Percentiles rank a stretch among this genome's conserved stretches.
These are phyloP conservation scores for Boletus semigastroideus DNA, from an alignment of 1,284 basidiomycete species.

Conservation along the genomic window DNA sequence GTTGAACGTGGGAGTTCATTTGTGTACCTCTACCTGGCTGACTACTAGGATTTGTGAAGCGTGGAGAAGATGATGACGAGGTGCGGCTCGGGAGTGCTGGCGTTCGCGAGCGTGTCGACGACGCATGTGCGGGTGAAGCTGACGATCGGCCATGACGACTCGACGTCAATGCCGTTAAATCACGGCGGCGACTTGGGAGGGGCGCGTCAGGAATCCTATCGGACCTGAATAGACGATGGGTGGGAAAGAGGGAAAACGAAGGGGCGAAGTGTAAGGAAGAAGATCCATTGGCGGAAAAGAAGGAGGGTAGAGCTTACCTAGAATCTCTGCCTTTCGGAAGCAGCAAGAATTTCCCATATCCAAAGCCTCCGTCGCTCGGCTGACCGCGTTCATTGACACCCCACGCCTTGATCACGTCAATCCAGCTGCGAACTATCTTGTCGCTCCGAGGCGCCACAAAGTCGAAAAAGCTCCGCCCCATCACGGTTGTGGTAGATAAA, in stretches of 20 bases:
- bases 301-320: slow-evolving; percentile 32
- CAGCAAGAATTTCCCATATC: slow-evolving; percentile 67
- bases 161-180: slow-evolving; percentile 16
- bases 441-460: slow-evolving; percentile 65
- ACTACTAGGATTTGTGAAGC: too few species aligned
- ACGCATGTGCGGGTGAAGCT: not conserved
- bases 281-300: not conserved
- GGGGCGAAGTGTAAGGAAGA: not conserved
- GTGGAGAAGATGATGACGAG: not conserved
- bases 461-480: slow-evolving; percentile 71
- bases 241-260: slow-evolving; percentile 2
- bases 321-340: slow-evolving; percentile 58
- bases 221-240: slow-evolving; percentile 11
- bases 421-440: slow-evolving; percentile 62
- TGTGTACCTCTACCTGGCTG: too few species aligned
- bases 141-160: slow-evolving; percentile 13
- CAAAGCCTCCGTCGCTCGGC: slow-evolving; percentile 78
- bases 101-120: slow-evolving; percentile 13
- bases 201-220: slow-evolving; percentile 24
- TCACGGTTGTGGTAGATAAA: slow-evolving; percentile 52
- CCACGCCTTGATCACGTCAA: slow-evolving; percentile 73
- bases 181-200: slow-evolving; percentile 27
- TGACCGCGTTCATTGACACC: slow-evolving; percentile 77
- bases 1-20: too few species aligned
- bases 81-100: slow-evolving; percentile 2